Base-by-base conservation (phyloP, 2,329 filamentous ascomycete species). In the Ceratocystis diversiconidia region DNA sequence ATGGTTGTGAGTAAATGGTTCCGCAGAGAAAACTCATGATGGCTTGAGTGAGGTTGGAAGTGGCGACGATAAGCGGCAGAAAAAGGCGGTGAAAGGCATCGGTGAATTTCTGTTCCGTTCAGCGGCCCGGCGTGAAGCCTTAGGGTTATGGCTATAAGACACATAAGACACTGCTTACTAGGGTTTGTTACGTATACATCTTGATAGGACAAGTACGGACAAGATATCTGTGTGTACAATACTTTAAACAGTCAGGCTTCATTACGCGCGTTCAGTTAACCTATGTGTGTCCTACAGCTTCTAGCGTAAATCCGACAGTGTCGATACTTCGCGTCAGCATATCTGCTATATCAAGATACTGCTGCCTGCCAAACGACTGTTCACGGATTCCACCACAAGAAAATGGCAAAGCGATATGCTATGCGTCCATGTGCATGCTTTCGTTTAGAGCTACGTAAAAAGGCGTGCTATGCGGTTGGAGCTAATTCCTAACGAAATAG, bases 11-110 rank as follows among this genome's bases (percentile, higher is more conserved):
- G 55, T 59, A 32, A 22, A 61, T 32, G 41, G 6, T 30, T 8
- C 19, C 4, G 6, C 8, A 32, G 32, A 1, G 17, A 50, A 46
- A 28, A 19, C 41, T 44, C 43, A 36, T 22, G 17, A 50, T 50
- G 17, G 22, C 25, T 63, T 50, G 25, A 36, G 8, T 52, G 61
- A 28, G 7, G 28, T 36, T n/a, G 10, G 12, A 52, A 63, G 61
- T 28, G 60, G 60, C 36, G 22, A 44, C 41, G 17, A 30, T 5
- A 25, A 19, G 44, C 44, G 61, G 61, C 48, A 64, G 62, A 64
- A 64, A 64, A 64, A 59, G 52, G 62, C 48, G 62, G 62, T 64
- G 62, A 64, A 12, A 1, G 7, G 6, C 2, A 36, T 59, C 17
- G 25, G 15, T 30, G 30, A 12, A n/a, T 19, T 3, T 36, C 3